Evolutionary conservation across 169 alveolate genomes (phyloP), one percentile per base, ranked within the genome.

Genomic region (Cryptosporidium bovis): DNA sequence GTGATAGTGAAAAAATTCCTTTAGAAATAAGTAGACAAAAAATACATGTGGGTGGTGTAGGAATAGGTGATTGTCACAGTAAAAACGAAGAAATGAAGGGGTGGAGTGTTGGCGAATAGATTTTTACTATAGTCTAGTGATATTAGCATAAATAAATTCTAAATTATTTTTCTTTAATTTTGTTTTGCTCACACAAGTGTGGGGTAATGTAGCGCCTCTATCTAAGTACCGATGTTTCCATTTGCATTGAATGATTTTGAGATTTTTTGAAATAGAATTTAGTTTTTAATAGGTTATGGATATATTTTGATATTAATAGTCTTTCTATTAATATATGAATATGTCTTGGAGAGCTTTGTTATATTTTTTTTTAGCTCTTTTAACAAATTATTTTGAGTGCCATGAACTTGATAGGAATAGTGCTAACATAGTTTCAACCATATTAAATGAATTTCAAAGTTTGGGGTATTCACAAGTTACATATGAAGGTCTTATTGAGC

Each of bases 381-480:
- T 69, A 31, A 50, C 20, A 50, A 69, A 20, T 36, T 68, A 36
- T 33, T 29, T 53, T 13, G 8, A 62, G 27, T 69, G 83, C 44
- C 53, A 69, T 31, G 82, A 67, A 67, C 15, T 69, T 18, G 83
- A 69, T 53, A 69, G 40, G 56, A 55, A 34, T 34, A 53, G 62
- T 34, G 31, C 58, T 20, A 40, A 24, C 15, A 53, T 69, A 2
- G 15, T 69, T 34, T 51, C 51, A 62, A 62, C 46, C 68, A 31
- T 62, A 33, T 10, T 62, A 18, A 62, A 53, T 16, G 77, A 24
- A 48, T 77, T 77, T 10, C 87, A 77, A 24, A 53, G 65, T 16
- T 44, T 77, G 13, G 87, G 87, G 20, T 77, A 77, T 62, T 56
- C 71, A n/a, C 69, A 77, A 7, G 40, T 77, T 40, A 62, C 58